Base-by-base conservation (phyloP, 768 basidiomycete genomes). In the Flagelloscypha sp. region DNA sequence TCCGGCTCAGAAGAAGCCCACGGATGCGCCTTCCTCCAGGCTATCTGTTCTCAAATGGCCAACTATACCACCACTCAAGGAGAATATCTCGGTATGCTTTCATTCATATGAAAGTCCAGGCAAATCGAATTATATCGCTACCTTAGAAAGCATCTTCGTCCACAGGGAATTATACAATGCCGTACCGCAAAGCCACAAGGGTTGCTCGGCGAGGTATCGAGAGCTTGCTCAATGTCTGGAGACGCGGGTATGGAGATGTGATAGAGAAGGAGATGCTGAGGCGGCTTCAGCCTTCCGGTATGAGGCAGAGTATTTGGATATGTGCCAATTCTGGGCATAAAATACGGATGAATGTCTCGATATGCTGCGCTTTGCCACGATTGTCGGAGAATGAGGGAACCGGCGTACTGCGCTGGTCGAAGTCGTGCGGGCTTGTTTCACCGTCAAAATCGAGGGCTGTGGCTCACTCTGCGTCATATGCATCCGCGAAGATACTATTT, bases 51-150 rank as follows among this genome's bases (percentile, higher is more conserved):
- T 36, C 76, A 76, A 39, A 52, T 80, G 55, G 70, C 67, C 46
- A 62, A 55, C 28, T 71, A 60, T 42, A 54, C 54, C 36, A 84
- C 79, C 37, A 80, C 79, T 30, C 68, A 71, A 59, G 83, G 82
- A 47, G 81, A 72, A 40, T 87, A 84, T 50, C 71, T 87, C 56
- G 84, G n/a, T n/a, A n/a, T n/a, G n/a, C n/a, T n/a, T n/a, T n/a
- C n/a, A n/a, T n/a, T n/a, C n/a, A n/a, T n/a, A n/a, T n/a, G n/a
- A n/a, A n/a, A n/a, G n/a, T n/a, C n/a, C n/a, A n/a, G n/a, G n/a
- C n/a, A n/a, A n/a, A n/a, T n/a, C n/a, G n/a, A n/a, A n/a, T n/a
- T n/a, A n/a, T n/a, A n/a, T n/a, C n/a, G n/a, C n/a, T n/a, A n/a
- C n/a, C n/a, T n/a, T n/a, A n/a, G n/a, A 87, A 50, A 66, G 71